Conservation (phyloP, 345 rosid species). For the Acer yangbiense region DNA sequence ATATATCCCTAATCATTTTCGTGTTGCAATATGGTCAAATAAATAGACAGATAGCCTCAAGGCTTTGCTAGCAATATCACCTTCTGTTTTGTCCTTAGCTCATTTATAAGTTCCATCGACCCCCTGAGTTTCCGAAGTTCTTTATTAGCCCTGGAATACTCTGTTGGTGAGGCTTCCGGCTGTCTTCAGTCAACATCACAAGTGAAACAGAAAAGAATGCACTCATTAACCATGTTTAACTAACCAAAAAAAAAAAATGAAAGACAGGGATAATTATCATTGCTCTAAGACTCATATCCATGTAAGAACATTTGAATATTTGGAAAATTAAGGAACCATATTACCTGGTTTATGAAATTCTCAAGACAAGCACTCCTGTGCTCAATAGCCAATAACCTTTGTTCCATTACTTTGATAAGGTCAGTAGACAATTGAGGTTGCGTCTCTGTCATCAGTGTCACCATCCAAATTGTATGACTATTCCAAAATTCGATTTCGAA, state of each 20-base stretch:
- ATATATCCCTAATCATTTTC: conserved; percentile 2
- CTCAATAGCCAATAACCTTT: conserved; percentile 67
- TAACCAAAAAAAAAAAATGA: background rate
- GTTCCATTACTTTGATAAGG: conserved; percentile 82
- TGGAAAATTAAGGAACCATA: background rate
- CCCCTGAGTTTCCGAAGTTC: conserved; percentile 81
- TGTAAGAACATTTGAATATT: no score
- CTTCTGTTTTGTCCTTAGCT: conserved; percentile 76
- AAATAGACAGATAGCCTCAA: background rate
- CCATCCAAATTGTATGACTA: background rate
- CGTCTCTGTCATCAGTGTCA: conserved; percentile 40
- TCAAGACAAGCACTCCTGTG: conserved; percentile 55
- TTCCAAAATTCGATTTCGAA: background rate
- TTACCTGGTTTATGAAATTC: conserved; percentile 67
- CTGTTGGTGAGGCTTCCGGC: conserved; percentile 85
- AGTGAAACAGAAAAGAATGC: conserved; percentile 21
- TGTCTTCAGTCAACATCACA: conserved; percentile 63
- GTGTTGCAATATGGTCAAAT: background rate
- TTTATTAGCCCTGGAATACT: conserved; percentile 79
- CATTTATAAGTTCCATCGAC: conserved; percentile 70
- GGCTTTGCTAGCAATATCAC: conserved; percentile 28
- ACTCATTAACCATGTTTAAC: conserved; percentile 2
- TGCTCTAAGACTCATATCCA: background rate
- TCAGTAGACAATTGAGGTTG: conserved; percentile 62
- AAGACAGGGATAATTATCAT: background rate